Percentiles rank a stretch among this genome's conserved stretches.
These are phyloP conservation scores for Citrus unshiu DNA, from an alignment of 345 rosid species.

Conservation along the genomic window DNA sequence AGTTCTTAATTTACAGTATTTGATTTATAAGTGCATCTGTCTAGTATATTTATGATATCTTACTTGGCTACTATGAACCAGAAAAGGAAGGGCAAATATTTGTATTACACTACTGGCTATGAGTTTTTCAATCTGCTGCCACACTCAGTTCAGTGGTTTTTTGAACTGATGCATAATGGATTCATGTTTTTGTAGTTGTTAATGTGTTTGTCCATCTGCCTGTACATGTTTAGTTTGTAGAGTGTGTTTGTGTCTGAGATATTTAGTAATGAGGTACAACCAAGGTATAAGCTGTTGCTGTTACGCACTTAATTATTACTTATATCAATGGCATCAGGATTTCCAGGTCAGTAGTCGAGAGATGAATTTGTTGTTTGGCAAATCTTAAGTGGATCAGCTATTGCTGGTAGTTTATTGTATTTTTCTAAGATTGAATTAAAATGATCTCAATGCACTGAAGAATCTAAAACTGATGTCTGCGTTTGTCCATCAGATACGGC, in stretches of 20 bases:
- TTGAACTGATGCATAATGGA: not conserved
- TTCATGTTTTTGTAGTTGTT: not conserved
- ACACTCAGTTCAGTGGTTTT: not conserved
- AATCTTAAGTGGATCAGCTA: not conserved
- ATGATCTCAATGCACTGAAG: not conserved
- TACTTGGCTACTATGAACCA: not conserved
- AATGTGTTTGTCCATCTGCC: not conserved
- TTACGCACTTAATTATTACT: not conserved
- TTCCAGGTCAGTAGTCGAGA: not conserved
- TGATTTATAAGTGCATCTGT: not conserved
- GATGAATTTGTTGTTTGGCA: not conserved
- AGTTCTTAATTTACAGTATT: not conserved
- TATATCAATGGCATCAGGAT: not conserved
- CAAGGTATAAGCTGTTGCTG: not conserved
- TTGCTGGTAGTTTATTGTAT: not conserved
- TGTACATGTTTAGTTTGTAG: not conserved
- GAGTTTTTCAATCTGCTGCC: not conserved
- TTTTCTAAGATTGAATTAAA: not conserved
- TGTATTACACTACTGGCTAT: not conserved
- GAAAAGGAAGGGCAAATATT: not conserved
- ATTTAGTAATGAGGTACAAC: not conserved
- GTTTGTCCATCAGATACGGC: conserved; percentile 52
- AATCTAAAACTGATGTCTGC: conserved; percentile 2
- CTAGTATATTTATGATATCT: not conserved
- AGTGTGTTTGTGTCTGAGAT: not conserved